Conservation (phyloP, 768 basidiomycete genomes). For the Naganishia friedmannii region DNA sequence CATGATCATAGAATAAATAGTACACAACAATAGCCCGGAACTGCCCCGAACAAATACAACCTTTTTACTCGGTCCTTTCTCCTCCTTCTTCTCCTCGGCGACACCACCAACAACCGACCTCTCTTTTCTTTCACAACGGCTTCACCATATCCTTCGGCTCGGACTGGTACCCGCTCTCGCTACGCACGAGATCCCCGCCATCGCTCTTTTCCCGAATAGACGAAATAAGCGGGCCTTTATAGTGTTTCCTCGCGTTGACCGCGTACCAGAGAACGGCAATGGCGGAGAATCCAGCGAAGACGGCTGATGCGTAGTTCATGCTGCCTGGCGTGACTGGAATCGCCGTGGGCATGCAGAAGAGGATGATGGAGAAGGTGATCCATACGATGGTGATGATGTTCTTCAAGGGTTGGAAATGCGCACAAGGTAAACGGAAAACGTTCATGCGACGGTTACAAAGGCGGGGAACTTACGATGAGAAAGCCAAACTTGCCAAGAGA, state of each 20-base stretch:
- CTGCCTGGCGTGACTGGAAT: constrained; percentile 41
- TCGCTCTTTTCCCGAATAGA: constrained; percentile 1
- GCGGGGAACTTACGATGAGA: constrained; percentile 37
- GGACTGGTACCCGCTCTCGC: constrained; percentile 9
- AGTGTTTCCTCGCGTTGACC: constrained; percentile 53
- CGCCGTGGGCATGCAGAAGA: constrained; percentile 63
- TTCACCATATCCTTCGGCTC: constrained; percentile 18
- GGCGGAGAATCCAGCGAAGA: constrained; percentile 63
- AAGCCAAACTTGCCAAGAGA: constrained; percentile 43
- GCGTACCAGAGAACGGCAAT: constrained; percentile 69
- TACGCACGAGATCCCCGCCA: background rate
- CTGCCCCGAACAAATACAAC: background rate
- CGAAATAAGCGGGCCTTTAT: constrained; percentile 28
- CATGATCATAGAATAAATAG: background rate
- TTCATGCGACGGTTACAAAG: background rate
- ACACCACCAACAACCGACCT: background rate
- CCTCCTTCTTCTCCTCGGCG: no score
- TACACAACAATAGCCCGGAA: background rate
- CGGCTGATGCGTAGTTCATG: constrained; percentile 63
- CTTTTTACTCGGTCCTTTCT: background rate
- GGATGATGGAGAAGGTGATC: constrained; percentile 62
- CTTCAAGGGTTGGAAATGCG: constrained; percentile 51
- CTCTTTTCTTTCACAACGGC: background rate
- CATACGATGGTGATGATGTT: constrained; percentile 62
- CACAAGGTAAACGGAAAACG: constrained; percentile 30